Conservation (phyloP, 2,329 filamentous ascomycete species). For the Xylaria sp. region DNA sequence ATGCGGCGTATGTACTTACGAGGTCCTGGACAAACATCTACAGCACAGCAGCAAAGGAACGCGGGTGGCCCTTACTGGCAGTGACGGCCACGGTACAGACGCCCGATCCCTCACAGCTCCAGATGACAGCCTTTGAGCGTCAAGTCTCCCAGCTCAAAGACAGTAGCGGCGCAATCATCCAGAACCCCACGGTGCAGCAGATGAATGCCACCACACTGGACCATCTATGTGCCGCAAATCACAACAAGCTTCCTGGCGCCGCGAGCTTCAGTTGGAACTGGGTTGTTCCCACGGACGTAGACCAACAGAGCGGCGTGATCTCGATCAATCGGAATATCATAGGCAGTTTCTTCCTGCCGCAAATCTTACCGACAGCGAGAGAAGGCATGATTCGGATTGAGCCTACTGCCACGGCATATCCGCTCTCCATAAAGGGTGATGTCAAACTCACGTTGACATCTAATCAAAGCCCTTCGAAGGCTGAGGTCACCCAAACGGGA, state of each 20-base stretch:
- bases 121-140: neutral
- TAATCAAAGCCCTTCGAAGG: neutral
- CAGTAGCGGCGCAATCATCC: neutral
- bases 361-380: neutral
- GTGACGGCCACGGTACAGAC: neutral
- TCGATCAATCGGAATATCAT: conserved; percentile 5
- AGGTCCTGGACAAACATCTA: neutral
- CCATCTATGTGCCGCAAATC: neutral
- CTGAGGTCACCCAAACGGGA: neutral
- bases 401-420: neutral
- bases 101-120: neutral
- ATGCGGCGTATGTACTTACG: neutral
- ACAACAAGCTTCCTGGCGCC: neutral
- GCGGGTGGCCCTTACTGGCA: neutral
- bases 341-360: neutral
- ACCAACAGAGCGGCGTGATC: neutral
- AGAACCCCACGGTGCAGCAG: neutral
- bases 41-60: neutral
- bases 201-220: neutral
- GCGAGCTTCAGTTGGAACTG: conserved; percentile 7
- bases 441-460: neutral
- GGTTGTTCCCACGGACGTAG: neutral
- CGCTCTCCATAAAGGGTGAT: neutral
- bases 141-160: conserved; percentile 1
- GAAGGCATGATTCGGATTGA: neutral